phyloP scores from a whole-genome alignment of 2,329 filamentous ascomycete genomes.

The Epichloe elymi region DNA sequence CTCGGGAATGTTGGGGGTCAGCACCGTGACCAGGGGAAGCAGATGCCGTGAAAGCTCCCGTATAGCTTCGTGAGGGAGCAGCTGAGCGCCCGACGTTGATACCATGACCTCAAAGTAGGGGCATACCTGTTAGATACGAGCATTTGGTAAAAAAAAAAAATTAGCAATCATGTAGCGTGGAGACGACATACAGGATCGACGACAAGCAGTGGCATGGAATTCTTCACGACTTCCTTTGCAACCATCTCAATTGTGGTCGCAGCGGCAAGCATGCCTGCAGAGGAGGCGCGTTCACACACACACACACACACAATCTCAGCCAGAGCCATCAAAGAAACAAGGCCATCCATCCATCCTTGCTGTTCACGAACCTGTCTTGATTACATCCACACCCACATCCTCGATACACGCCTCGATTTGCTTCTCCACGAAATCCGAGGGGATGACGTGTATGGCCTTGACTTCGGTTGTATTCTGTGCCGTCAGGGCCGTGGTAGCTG shows the following conservation, averaged over 20 bases:
- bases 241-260: constrained; percentile 25
- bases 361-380: constrained; percentile 64
- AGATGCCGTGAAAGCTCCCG: constrained; percentile 43
- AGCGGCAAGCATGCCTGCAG: constrained; percentile 25
- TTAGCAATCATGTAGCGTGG: too few species aligned
- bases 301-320: background rate
- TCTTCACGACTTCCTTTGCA: constrained; percentile 17
- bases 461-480: constrained; percentile 88
- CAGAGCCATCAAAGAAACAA: background rate
- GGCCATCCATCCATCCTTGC: too few species aligned
- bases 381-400: constrained; percentile 77
- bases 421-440: constrained; percentile 64
- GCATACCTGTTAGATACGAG: constrained; percentile 3
- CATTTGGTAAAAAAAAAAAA: background rate
- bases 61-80: constrained; percentile 55
- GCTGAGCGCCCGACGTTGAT: constrained; percentile 60
- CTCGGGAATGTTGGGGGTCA: constrained; percentile 71
- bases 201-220: constrained; percentile 19
- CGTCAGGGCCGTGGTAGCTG: constrained; percentile 88
- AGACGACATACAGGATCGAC: constrained; percentile 23
- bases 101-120: constrained; percentile 64
- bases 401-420: constrained; percentile 76
- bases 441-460: constrained; percentile 64
- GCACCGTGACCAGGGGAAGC: constrained; percentile 51
- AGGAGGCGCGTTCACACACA: background rate